These are phyloP conservation scores for Chlorophyllum brunneum DNA, from an alignment of 768 basidiomycete species.

Conservation along the genomic window DNA sequence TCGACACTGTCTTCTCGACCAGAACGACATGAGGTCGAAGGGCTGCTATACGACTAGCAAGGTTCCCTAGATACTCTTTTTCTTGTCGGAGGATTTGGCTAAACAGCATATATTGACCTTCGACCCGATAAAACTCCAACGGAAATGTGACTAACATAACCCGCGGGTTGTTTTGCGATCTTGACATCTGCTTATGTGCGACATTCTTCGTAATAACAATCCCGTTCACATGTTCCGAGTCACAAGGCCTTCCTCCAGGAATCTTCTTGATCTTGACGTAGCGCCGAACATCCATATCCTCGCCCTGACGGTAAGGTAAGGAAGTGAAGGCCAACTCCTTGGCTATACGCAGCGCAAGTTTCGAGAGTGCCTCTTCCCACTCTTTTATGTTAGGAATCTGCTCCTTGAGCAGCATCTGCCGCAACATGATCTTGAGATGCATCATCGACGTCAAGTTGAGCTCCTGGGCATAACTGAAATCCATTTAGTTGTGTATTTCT, in stretches of 20 bases:
- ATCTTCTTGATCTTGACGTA: slow-evolving; percentile 99
- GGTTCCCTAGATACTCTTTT: slow-evolving; percentile 85
- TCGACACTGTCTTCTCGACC: slow-evolving; percentile 87
- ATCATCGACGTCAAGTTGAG: slow-evolving; percentile 83
- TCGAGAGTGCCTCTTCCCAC: slow-evolving; percentile 86
- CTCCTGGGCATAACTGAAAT: slow-evolving; percentile 70
- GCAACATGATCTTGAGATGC: slow-evolving; percentile 87
- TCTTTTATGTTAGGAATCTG: slow-evolving; percentile 76
- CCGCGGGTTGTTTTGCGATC: slow-evolving; percentile 78
- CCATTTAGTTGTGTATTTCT: slow-evolving; percentile 7
- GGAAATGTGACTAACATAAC: slow-evolving; percentile 97
- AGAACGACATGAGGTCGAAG: slow-evolving; percentile 89
- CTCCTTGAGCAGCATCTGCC: slow-evolving; percentile 84
- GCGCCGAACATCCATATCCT: slow-evolving; percentile 90
- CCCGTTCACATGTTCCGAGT: slow-evolving; percentile 96
- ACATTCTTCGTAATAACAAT: slow-evolving; percentile 98
- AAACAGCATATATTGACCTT: slow-evolving; percentile 91
- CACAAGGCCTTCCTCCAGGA: slow-evolving; percentile 85
- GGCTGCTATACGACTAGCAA: slow-evolving; percentile 87
- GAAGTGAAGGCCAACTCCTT: slow-evolving; percentile 78
- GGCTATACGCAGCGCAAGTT: slow-evolving; percentile 81
- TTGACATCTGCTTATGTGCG: slow-evolving; percentile 92
- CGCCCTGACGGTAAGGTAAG: slow-evolving; percentile 70
- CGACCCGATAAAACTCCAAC: slow-evolving; percentile 87
- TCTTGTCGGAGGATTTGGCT: slow-evolving; percentile 90